A percentile compares a stretch with the other conserved stretches of the same genome.
phyloP scores from a whole-genome alignment of 805 yeast species.

The Candida ficus region DNA sequence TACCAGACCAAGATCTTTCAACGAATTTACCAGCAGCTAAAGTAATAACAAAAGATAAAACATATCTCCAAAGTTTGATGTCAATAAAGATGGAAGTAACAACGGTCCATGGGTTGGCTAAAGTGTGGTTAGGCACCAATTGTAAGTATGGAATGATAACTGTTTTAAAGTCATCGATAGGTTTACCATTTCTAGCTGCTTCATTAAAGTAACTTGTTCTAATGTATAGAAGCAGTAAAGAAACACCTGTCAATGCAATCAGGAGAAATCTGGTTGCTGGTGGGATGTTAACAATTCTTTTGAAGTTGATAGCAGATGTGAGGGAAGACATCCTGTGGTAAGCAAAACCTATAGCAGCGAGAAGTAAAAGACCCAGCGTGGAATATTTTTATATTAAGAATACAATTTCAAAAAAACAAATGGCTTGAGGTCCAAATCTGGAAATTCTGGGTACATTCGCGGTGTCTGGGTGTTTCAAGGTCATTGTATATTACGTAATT shows the following conservation, averaged over 20 bases:
- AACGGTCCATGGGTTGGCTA: constrained; percentile 61
- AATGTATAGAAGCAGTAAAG: constrained; percentile 37
- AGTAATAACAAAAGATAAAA: constrained; percentile 43
- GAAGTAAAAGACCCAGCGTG: constrained; percentile 22
- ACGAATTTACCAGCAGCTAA: constrained; percentile 59
- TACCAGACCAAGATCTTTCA: constrained; percentile 61
- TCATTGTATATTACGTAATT: too few species aligned
- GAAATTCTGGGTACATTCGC: too few species aligned
- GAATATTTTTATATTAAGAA: neutral
- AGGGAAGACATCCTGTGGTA: constrained; percentile 21
- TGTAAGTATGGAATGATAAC: constrained; percentile 55
- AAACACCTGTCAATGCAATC: constrained; percentile 32
- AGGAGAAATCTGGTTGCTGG: constrained; percentile 43
- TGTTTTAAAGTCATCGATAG: constrained; percentile 31
- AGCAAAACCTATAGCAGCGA: constrained; percentile 20
- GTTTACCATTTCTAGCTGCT: constrained; percentile 16
- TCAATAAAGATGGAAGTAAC: constrained; percentile 63
- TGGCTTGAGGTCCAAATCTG: too few species aligned
- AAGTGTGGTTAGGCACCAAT: constrained; percentile 52
- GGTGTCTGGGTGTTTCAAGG: too few species aligned
- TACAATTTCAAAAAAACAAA: too few species aligned
- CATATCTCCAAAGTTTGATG: constrained; percentile 40
- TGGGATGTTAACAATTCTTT: constrained; percentile 31
- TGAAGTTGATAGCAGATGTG: constrained; percentile 16
- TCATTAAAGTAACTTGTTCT: constrained; percentile 33